Percentiles rank a stretch among this genome's conserved stretches.
Conservation (phyloP, 2,329 filamentous ascomycete genomes). For the Fusarium agapanthi region DNA sequence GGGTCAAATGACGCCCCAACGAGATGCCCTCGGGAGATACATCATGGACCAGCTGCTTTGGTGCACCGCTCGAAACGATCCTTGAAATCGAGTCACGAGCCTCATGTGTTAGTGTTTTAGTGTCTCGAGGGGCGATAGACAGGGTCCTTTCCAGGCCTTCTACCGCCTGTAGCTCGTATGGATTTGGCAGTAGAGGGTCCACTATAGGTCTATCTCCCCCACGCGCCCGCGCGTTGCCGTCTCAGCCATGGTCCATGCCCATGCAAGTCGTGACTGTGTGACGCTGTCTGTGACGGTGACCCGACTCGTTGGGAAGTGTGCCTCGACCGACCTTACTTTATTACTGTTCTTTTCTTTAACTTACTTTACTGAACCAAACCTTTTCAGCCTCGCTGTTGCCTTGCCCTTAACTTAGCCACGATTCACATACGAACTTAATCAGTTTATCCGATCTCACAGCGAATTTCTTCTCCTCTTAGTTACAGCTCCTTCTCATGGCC, state of each 20-base stretch:
- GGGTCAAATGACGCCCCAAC: conserved; percentile 39
- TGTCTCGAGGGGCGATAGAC: conserved; percentile 3
- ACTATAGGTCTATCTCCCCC: conserved; percentile 13
- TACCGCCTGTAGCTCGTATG: conserved; percentile 10
- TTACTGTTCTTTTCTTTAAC: background rate
- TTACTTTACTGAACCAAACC: background rate
- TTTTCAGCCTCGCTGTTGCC: conserved; percentile 1
- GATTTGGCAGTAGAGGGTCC: background rate
- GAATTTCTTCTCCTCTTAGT: background rate
- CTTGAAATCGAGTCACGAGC: conserved; percentile 39
- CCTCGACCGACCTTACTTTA: conserved; percentile 28
- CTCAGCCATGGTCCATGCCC: conserved; percentile 38
- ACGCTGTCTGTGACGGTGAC: conserved; percentile 35
- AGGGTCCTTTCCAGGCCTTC: conserved; percentile 25
- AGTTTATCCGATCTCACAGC: background rate
- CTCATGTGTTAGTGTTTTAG: conserved; percentile 29
- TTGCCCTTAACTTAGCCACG: background rate
- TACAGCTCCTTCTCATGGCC: conserved; percentile 31
- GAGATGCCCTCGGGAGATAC: conserved; percentile 11
- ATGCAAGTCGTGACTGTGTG: conserved; percentile 36
- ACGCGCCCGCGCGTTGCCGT: conserved; percentile 32
- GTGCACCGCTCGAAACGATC: conserved; percentile 20
- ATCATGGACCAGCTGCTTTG: conserved; percentile 10
- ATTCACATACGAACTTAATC: conserved; percentile 4
- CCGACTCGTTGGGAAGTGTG: conserved; percentile 39